Percentiles rank a stretch among this genome's conserved stretches.
phyloP scores from a whole-genome alignment of 1,139 yeast species.

The Arxiozyma slooffiae region DNA sequence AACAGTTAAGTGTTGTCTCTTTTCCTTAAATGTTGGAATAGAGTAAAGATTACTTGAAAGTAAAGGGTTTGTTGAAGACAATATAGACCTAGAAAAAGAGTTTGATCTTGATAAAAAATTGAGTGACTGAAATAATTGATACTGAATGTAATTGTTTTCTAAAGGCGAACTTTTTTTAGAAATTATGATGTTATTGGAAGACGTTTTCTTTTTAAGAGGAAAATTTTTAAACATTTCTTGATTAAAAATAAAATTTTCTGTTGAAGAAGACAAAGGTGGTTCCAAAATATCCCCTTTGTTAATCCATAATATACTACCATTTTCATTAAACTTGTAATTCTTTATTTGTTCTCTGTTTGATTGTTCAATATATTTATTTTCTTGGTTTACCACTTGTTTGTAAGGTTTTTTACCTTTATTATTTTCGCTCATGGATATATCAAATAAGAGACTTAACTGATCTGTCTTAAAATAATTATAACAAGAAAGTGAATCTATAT shows the following conservation, averaged over 20 bases:
- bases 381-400: not conserved
- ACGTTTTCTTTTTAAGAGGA: no score
- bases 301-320: no score
- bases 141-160: not conserved
- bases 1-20: conserved; percentile 12
- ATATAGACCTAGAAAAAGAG: not conserved
- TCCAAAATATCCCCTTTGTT: not conserved
- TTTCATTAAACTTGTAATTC: no score
- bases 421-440: conserved; percentile 10
- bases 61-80: not conserved
- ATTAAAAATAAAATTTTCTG: not conserved
- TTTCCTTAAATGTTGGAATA: conserved; percentile 23
- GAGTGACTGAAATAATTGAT: not conserved
- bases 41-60: conserved; percentile 13
- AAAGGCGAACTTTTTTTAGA: not conserved
- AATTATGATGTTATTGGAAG: no score
- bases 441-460: conserved; percentile 15
- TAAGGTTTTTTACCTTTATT: not conserved
- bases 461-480: conserved; percentile 13
- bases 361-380: not conserved
- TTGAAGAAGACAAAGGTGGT: not conserved
- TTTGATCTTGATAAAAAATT: not conserved
- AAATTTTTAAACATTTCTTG: not conserved
- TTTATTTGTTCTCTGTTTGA: not conserved
- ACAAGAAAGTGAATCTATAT: conserved; percentile 6